Evolutionary conservation across 1,139 yeast genomes (phyloP), one percentile per base, ranked within the genome.

Genomic region (Zygosaccharomyces sapae): DNA sequence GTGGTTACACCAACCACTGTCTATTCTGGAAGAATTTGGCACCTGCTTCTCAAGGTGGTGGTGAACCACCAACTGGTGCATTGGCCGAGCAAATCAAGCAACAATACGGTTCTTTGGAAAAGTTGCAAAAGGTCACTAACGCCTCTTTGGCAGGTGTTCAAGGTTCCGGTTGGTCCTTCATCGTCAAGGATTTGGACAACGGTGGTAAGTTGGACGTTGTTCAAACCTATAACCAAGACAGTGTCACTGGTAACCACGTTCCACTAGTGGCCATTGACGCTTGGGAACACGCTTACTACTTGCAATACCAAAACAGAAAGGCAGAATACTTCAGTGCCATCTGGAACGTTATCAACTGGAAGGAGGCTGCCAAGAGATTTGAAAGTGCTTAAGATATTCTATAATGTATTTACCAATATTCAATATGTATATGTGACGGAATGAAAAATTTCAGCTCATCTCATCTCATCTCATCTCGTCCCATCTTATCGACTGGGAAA

Each of bases 101-200:
- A 43, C 83, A 86, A 69, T 89, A 75, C 65, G 96, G 97, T 31
- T 77, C 86, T 10, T 72, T 87, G 54, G 96, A 89, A 59, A 79
- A 78, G 55, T 75, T 90, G 70, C 81, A 83, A 58, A 63, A 71
- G 41, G 64, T 79, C 54, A 81, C 94, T 61, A 90, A 89, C 68
- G 70, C 80, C 48, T 84, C 85, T 68, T 77, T 90, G 63, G 96
- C 96, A 31, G 94, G 95, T 47, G 79, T 90, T 62, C 97, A 90
- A 72, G 97, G 97, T 62, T 87, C 97, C 19, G 97, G 97, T 35
- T 90, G 97, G 97, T 96, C 95, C 31, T 90, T 94, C 75, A 75
- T 90, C 57, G 96, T 85, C 60, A 87, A 86, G 79, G 86, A 89
- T 76, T 76, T 80, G 69, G 85, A 79, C 58, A 86, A 85, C 60